Evolutionary conservation across 768 basidiomycete species (phyloP).

Genomic region (Tylopilus felleus): DNA sequence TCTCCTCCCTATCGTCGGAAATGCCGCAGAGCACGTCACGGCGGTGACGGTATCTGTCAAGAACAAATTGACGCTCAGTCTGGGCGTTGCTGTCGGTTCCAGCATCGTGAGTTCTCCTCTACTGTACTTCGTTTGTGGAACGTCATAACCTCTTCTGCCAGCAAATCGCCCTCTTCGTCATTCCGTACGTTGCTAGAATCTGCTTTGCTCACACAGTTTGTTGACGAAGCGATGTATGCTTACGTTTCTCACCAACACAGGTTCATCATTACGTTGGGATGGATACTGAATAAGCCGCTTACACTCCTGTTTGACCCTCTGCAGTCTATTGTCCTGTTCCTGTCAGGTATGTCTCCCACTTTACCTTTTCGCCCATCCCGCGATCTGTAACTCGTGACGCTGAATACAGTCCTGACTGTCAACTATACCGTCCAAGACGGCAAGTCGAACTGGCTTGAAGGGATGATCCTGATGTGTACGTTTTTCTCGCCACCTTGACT

Average conservation of each 20-base stretch:
- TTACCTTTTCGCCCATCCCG: neutral
- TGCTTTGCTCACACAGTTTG: neutral
- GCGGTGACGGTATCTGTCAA: conserved; percentile 91
- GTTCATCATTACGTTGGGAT: conserved; percentile 74
- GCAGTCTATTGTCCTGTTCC: conserved; percentile 47
- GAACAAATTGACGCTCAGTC: conserved; percentile 80
- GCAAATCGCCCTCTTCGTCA: conserved; percentile 73
- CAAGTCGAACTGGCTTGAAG: conserved; percentile 92
- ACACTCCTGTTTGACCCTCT: conserved; percentile 86
- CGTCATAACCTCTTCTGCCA: conserved; percentile 25
- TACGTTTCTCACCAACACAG: conserved; percentile 31
- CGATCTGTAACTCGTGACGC: neutral
- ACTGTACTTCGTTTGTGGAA: neutral
- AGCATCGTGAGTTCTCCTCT: conserved; percentile 55
- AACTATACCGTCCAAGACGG: conserved; percentile 85
- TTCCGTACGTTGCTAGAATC: conserved; percentile 50
- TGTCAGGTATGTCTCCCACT: conserved; percentile 22
- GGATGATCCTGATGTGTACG: conserved; percentile 69
- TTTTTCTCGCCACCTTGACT: neutral
- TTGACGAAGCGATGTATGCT: conserved; percentile 1
- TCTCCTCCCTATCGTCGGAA: conserved; percentile 88
- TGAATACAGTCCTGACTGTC: conserved; percentile 68
- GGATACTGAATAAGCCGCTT: conserved; percentile 76
- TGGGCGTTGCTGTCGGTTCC: conserved; percentile 87
- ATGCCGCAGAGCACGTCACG: conserved; percentile 89